These are phyloP conservation scores for Uromyces viciae-fabae DNA, from an alignment of 1,284 basidiomycete genomes.

Conservation along the genomic window DNA sequence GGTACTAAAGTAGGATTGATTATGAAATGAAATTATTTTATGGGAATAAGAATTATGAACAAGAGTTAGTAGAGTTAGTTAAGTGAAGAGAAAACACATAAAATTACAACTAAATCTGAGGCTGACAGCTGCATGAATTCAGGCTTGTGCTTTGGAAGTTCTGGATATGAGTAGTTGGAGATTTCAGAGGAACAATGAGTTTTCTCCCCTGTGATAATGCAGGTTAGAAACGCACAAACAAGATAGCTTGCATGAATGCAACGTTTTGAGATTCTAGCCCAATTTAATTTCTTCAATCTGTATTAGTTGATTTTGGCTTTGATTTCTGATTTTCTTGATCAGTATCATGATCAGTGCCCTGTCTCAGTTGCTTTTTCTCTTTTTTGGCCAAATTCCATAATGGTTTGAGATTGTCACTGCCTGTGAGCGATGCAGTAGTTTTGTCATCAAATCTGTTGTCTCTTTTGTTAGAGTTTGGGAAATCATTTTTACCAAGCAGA, in stretches of 20 bases:
- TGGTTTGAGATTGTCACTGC: slow-evolving; percentile 28
- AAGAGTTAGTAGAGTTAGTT: too few species aligned
- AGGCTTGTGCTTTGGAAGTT: neutral
- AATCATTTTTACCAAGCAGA: neutral
- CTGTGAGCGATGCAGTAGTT: slow-evolving; percentile 37
- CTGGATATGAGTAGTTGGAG: neutral
- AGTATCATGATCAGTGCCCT: slow-evolving; percentile 20
- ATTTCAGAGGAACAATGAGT: neutral
- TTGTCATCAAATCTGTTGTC: slow-evolving; percentile 10
- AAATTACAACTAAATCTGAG: too few species aligned
- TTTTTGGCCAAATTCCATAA: neutral
- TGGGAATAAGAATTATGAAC: too few species aligned
- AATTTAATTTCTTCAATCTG: slow-evolving; percentile 24
- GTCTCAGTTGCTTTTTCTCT: slow-evolving; percentile 32
- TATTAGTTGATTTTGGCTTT: neutral
- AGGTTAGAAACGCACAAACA: slow-evolving; percentile 32
- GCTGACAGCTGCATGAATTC: neutral
- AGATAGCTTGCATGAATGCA: slow-evolving; percentile 44
- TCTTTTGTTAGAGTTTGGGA: neutral
- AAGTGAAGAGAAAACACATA: too few species aligned
- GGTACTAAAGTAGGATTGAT: too few species aligned
- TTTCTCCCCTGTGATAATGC: neutral
- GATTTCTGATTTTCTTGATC: neutral
- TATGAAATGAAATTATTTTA: too few species aligned
- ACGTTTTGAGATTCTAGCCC: slow-evolving; percentile 44